These are phyloP conservation scores for Bruguiera parviflora DNA, from an alignment of 345 rosid genomes.

Conservation along the genomic window DNA sequence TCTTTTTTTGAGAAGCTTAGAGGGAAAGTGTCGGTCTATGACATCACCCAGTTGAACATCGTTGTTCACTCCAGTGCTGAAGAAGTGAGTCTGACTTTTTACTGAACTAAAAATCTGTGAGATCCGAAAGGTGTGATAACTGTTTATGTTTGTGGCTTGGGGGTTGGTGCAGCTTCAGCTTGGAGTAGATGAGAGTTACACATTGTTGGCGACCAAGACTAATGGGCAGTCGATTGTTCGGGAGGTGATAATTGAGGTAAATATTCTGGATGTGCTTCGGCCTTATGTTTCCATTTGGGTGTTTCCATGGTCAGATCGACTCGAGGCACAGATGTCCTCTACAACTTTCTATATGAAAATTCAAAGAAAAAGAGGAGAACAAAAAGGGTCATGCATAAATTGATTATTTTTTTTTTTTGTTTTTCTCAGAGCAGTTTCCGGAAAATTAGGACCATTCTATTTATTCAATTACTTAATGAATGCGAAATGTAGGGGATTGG, in stretches of 20 bases:
- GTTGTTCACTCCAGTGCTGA: conserved; percentile 58
- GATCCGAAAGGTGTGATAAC: background rate
- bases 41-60: conserved; percentile 51
- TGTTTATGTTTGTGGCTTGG: background rate
- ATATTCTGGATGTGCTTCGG: background rate
- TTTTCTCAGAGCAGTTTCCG: too few species aligned
- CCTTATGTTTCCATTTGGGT: background rate
- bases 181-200: conserved; percentile 61
- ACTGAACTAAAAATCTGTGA: background rate
- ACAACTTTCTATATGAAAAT: too few species aligned
- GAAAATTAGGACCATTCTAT: too few species aligned
- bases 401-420: too few species aligned
- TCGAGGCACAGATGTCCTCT: too few species aligned
- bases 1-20: conserved; percentile 28
- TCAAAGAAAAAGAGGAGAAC: too few species aligned
- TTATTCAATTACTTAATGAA: too few species aligned
- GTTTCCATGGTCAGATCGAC: background rate
- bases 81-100: conserved; percentile 37
- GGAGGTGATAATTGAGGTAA: conserved; percentile 74
- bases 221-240: conserved; percentile 48
- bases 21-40: conserved; percentile 44
- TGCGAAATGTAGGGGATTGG: too few species aligned
- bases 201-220: conserved; percentile 44
- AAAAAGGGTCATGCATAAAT: too few species aligned
- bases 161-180: conserved; percentile 48